A percentile compares a stretch with the other conserved stretches of the same genome.
Evolutionary conservation across 2,329 filamentous ascomycete genomes (phyloP).

Genomic region (Knufia petricola): DNA sequence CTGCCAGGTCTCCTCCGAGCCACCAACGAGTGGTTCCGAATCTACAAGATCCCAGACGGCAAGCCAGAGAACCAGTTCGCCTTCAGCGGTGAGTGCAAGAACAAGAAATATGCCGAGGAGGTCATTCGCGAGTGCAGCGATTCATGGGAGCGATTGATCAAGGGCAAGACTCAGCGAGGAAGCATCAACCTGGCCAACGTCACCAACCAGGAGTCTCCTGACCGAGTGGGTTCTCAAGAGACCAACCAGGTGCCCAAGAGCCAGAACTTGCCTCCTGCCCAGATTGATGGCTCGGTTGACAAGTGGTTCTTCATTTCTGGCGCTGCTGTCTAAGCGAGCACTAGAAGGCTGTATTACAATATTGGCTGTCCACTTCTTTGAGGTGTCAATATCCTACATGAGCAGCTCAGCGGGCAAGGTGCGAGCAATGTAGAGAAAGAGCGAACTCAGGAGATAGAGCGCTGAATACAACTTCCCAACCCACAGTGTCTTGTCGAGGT

Average conservation of each 20-base stretch:
- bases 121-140: conserved; percentile 92
- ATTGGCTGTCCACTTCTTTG: neutral
- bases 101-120: conserved; percentile 97
- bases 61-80: conserved; percentile 99
- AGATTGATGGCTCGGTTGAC: conserved; percentile 93
- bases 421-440: too few species aligned
- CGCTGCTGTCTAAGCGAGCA: conserved; percentile 58
- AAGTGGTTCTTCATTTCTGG: conserved; percentile 99
- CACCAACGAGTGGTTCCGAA: conserved; percentile 99
- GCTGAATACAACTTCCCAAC: neutral
- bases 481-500: neutral
- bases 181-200: conserved; percentile 79
- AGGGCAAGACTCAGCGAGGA: conserved; percentile 72
- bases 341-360: neutral
- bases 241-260: conserved; percentile 67
- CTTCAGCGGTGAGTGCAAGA: conserved; percentile 99
- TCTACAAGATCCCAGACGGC: conserved; percentile 99
- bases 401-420: neutral
- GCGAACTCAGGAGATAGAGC: neutral
- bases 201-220: conserved; percentile 61
- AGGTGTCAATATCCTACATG: neutral
- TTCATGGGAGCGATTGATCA: conserved; percentile 93
- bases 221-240: conserved; percentile 59
- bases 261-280: conserved; percentile 72
- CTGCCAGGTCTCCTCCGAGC: conserved; percentile 91